Evolutionary conservation across 129 eudicot genomes (phyloP), one percentile per base, ranked within the genome.

Genomic region (Heracleum sosnowskyi): DNA sequence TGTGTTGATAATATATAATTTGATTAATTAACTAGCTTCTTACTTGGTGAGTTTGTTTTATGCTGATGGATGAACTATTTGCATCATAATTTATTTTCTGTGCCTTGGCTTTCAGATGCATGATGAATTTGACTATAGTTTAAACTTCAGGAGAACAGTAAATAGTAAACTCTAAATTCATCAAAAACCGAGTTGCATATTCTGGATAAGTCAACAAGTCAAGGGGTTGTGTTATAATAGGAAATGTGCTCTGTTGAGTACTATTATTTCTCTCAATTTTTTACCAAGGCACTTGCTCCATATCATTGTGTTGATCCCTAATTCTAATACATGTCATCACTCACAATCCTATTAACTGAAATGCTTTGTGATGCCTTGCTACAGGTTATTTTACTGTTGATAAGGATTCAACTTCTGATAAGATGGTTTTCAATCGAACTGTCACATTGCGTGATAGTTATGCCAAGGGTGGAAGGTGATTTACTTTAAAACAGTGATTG

Each of bases 371-470:
- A 66, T 66, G 12, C 20, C 3, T 11, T 83, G 53, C 28, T 81
- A 16, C 84, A 94, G 98, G 98, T 31, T 95, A 91, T 81, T 95
- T 95, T 78, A 92, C 79, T 62, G 96, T 91, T 60, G 96, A 91
- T 76, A 86, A 88, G 83, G 97, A 91, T 79, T 91, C 98, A 0
- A 85, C 96, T 7, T 80, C 96, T 4, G 96, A 88, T 28, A 93
- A 91, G 82, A 90, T 93, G 13, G 90, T 93, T 15, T 93, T 91
- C 64, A 91, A 91, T 55, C 86, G 96, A 40, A 89, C 93, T 7
- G 97, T 95, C 24, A 91, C 96, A n/a, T 75, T 95, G 84, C 75
- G 98, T 42, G 98, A 95, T 47, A 94, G 82, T 73, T 94, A 94
- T 44, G 84, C 83, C 11, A 93, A 93, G 89, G 82, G 83, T 62